Percentiles rank a stretch among this genome's conserved stretches.
These are phyloP conservation scores for Hypocreales sp. DNA, from an alignment of 2,329 filamentous ascomycete genomes.

Conservation along the genomic window DNA sequence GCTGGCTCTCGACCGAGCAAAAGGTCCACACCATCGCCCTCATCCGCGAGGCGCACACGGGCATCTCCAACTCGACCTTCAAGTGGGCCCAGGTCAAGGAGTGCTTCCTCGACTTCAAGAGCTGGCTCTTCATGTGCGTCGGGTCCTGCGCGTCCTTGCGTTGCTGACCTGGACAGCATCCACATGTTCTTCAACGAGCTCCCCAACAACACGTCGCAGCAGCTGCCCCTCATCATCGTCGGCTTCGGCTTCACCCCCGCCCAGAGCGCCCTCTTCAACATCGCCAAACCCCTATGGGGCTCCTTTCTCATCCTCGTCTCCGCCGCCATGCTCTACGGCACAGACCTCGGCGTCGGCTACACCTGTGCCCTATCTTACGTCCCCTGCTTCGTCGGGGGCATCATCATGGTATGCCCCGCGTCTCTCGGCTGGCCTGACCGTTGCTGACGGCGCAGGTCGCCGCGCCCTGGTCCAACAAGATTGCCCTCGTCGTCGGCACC, in stretches of 20 bases:
- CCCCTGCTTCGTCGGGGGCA: constrained; percentile 9
- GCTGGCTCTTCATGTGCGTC: constrained; percentile 7
- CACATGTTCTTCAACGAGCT: constrained; percentile 13
- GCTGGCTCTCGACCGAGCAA: constrained; percentile 7
- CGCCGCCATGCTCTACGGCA: constrained; percentile 7
- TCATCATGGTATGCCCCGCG: constrained; percentile 6
- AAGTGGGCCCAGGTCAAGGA: constrained; percentile 10
- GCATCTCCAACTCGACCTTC: constrained; percentile 9
- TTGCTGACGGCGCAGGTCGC: constrained; percentile 3
- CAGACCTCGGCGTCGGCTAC: constrained; percentile 9
- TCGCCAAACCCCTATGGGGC: constrained; percentile 9
- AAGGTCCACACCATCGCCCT: constrained; percentile 8
- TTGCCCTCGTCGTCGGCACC: constrained; percentile 12
- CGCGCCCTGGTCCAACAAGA: constrained; percentile 11
- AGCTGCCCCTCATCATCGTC: constrained; percentile 10
- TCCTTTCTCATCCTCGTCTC: constrained; percentile 7
- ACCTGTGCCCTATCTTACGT: constrained; percentile 11
- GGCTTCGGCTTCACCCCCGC: constrained; percentile 10
- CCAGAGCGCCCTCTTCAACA: constrained; percentile 11
- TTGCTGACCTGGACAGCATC: constrained; percentile 2
- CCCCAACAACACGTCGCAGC: constrained; percentile 11
- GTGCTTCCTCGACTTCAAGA: constrained; percentile 8
- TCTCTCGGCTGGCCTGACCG: not conserved
- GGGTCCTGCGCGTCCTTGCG: not conserved
- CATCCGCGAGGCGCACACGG: constrained; percentile 8